Percentiles rank a stretch among this genome's conserved stretches.
Conservation (phyloP, 2,329 filamentous ascomycete genomes). For the Scleromitrula shiraiana region DNA sequence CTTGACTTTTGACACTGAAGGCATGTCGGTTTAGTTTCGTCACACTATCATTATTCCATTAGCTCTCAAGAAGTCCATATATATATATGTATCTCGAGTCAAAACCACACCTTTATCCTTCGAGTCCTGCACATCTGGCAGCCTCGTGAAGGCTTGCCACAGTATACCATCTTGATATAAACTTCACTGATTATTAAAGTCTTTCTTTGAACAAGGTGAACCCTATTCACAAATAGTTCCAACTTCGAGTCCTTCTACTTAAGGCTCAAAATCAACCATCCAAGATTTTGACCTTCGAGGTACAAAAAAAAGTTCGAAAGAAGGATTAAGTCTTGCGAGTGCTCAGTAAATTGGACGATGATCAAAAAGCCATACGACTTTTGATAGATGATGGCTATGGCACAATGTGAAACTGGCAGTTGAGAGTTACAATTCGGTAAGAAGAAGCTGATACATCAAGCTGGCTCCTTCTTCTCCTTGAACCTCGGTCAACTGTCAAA, state of each 20-base stretch:
- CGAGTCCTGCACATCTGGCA: conserved; percentile 69
- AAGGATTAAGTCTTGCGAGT: not conserved
- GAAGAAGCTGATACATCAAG: conserved; percentile 1
- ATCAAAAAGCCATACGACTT: conserved; percentile 1
- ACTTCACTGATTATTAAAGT: not conserved
- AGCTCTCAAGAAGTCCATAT: conserved; percentile 16
- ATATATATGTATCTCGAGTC: not conserved
- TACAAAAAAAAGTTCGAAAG: not conserved
- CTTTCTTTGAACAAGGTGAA: not conserved
- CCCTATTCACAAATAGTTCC: not conserved
- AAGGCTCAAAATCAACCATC: not conserved
- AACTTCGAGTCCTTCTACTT: not conserved
- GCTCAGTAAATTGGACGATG: not conserved
- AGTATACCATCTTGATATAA: conserved; percentile 49
- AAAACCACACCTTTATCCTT: conserved; percentile 57
- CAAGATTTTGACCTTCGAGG: not conserved
- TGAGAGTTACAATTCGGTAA: conserved; percentile 1
- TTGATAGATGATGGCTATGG: conserved; percentile 1
- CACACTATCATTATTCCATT: conserved; percentile 42
- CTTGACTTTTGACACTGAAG: conserved; percentile 57
- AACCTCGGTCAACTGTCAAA: not conserved
- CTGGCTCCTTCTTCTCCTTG: not conserved
- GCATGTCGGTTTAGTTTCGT: conserved; percentile 59
- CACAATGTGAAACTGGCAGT: conserved; percentile 2
- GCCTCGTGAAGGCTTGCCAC: conserved; percentile 57